Evolutionary conservation across 2,329 filamentous ascomycete species (phyloP), one percentile per base, ranked within the genome.

Genomic region (Clarireedia monteithiana): DNA sequence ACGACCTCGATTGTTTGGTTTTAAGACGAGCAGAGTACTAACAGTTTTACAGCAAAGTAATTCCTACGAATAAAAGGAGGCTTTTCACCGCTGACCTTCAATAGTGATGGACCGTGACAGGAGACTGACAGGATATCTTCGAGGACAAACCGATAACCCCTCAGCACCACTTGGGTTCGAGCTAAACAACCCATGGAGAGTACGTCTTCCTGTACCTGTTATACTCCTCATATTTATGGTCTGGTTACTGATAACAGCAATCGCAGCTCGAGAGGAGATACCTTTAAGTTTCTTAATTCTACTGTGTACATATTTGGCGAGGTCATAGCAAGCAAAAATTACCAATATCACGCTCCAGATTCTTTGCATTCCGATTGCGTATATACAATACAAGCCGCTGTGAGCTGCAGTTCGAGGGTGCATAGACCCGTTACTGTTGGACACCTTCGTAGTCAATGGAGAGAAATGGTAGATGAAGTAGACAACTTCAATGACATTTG

Each of bases 51-150:
- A 71, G 70, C 69, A 71, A 69, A 72, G 69, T 71, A 68, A 50
- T 27, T 23, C 26, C n/a, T 36, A 26, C 36, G 2, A 26, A 17
- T 14, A n/a, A 40, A 53, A 15, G 9, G 30, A 15, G 17, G 12
- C 45, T 20, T 15, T 9, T 30, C 24, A 40, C 34, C 38, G 45
- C 61, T 67, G 52, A 68, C 58, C 46, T 9, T 17, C 17, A 36
- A 34, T 45, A 74, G 72, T 74, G 72, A 73, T 74, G 71, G 70
- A 72, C 56, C 69, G 72, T 44, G 72, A 74, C 57, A 62, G 69
- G 50, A 70, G 72, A 58, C 66, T 74, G 61, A 74, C 72, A 14
- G 71, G 72, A 53, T 67, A 51, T 36, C 60, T 71, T 58, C 67
- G 72, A 61, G 72, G 72, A 49, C 72, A 74, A 60, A 69, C 67